Percentiles rank a stretch among this genome's conserved stretches.
phyloP scores from a whole-genome alignment of 2,329 filamentous ascomycete genomes.

The Penicillium concentricum region DNA sequence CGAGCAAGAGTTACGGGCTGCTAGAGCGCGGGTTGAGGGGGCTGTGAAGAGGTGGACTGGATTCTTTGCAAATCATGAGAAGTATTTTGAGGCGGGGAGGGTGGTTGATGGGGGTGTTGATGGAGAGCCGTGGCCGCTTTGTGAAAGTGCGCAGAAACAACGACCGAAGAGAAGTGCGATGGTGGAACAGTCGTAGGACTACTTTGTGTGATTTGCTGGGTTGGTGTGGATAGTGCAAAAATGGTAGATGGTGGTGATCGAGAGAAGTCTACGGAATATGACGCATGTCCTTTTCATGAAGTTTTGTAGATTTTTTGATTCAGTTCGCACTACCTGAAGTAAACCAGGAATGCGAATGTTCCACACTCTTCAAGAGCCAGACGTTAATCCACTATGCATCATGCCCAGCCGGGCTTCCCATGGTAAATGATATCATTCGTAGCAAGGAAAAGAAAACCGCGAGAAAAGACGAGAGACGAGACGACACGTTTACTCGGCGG shows the following conservation, averaged over 20 bases:
- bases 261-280: constrained; percentile 6
- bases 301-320: constrained; percentile 34
- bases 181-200: constrained; percentile 10
- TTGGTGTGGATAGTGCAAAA: background rate
- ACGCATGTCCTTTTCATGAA: constrained; percentile 14
- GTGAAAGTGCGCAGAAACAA: constrained; percentile 66
- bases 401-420: constrained; percentile 39
- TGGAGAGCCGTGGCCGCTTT: constrained; percentile 60
- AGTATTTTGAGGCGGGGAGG: constrained; percentile 78
- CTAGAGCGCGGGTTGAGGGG: constrained; percentile 63
- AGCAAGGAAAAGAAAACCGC: constrained; percentile 38
- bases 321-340: constrained; percentile 34
- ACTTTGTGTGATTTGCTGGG: background rate
- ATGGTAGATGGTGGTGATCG: background rate
- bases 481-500: constrained; percentile 45
- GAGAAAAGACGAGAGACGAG: constrained; percentile 30
- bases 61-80: constrained; percentile 76
- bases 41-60: constrained; percentile 76
- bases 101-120: constrained; percentile 56
- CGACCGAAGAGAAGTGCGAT: constrained; percentile 54
- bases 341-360: constrained; percentile 31
- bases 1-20: constrained; percentile 64
- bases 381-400: constrained; percentile 35
- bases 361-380: constrained; percentile 32
- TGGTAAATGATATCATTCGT: constrained; percentile 42